These are phyloP conservation scores for Candida boleticola DNA, from an alignment of 805 yeast genomes.

Conservation along the genomic window DNA sequence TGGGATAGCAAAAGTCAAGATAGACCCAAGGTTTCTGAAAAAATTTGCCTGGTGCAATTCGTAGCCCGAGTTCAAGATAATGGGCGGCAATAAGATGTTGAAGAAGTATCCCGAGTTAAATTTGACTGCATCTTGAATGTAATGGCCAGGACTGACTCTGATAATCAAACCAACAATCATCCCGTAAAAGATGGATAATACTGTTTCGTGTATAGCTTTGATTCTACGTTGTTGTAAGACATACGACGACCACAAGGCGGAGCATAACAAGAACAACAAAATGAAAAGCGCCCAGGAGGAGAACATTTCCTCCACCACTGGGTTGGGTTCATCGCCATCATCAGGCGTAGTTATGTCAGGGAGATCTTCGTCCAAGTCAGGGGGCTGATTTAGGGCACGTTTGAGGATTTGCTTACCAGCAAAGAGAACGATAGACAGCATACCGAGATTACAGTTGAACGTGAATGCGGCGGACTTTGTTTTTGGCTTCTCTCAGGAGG, in stretches of 20 bases:
- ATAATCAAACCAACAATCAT: conserved; percentile 93
- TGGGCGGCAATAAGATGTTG: conserved; percentile 92
- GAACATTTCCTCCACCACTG: conserved; percentile 91
- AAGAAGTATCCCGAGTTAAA: conserved; percentile 93
- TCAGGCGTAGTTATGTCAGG: conserved; percentile 48
- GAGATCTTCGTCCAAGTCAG: conserved; percentile 34
- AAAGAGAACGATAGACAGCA: conserved; percentile 26
- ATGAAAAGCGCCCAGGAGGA: conserved; percentile 97
- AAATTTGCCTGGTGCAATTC: conserved; percentile 95
- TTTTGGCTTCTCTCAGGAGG: too few relatives aligned
- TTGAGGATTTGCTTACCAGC: conserved; percentile 28
- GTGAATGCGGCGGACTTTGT: too few relatives aligned
- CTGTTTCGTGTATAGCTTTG: conserved; percentile 97
- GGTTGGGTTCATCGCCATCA: conserved; percentile 60
- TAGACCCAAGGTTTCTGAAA: conserved; percentile 87
- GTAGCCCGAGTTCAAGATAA: conserved; percentile 92
- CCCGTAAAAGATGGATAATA: conserved; percentile 91
- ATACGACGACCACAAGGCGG: conserved; percentile 94
- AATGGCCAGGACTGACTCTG: conserved; percentile 91
- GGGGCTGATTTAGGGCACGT: conserved; percentile 25
- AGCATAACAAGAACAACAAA: conserved; percentile 70
- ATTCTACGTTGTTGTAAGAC: conserved; percentile 87
- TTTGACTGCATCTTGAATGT: conserved; percentile 94
- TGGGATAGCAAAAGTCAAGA: conserved; percentile 90
- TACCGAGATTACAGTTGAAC: conserved; percentile 8